Evolutionary conservation across 1,139 yeast genomes (phyloP).

Genomic region (Nakaseomyces delphensis): DNA sequence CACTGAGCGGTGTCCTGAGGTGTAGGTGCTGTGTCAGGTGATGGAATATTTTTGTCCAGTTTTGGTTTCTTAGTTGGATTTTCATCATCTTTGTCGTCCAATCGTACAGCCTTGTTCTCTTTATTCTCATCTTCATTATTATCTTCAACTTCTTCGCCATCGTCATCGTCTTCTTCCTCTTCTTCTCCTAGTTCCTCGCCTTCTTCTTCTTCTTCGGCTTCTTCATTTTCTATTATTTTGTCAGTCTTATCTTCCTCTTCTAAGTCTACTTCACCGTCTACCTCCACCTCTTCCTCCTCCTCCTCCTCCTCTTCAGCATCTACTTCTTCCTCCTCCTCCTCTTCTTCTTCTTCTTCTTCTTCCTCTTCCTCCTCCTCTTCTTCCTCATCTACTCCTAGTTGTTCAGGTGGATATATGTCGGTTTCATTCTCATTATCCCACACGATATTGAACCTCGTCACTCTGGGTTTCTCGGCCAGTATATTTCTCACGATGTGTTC

Average conservation of each 20-base stretch:
- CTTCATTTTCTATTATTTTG: constrained; percentile 29
- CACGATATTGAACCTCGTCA: constrained; percentile 88
- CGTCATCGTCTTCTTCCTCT: constrained; percentile 11
- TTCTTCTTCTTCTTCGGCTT: constrained; percentile 26
- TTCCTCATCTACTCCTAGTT: constrained; percentile 46
- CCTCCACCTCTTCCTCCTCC: constrained; percentile 35
- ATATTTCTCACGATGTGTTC: constrained; percentile 92
- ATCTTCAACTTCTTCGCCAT: constrained; percentile 17
- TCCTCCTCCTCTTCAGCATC: constrained; percentile 37
- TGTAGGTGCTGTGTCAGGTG: constrained; percentile 12
- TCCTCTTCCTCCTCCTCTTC: constrained; percentile 54
- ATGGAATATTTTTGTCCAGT: constrained; percentile 9
- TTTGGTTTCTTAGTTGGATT: constrained; percentile 9
- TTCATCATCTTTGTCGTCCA: constrained; percentile 6
- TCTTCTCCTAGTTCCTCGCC: constrained; percentile 21
- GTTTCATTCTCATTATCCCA: constrained; percentile 70
- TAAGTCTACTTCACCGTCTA: constrained; percentile 33
- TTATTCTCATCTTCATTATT: constrained; percentile 13
- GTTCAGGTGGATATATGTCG: constrained; percentile 71
- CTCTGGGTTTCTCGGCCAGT: constrained; percentile 94
- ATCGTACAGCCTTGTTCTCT: background rate
- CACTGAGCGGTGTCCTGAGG: constrained; percentile 16
- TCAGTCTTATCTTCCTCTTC: constrained; percentile 29
- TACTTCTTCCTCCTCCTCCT: constrained; percentile 43
- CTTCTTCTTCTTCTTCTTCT: constrained; percentile 47